These are phyloP conservation scores for Ustilago esculenta DNA, from an alignment of 1,284 basidiomycete species.

Conservation along the genomic window DNA sequence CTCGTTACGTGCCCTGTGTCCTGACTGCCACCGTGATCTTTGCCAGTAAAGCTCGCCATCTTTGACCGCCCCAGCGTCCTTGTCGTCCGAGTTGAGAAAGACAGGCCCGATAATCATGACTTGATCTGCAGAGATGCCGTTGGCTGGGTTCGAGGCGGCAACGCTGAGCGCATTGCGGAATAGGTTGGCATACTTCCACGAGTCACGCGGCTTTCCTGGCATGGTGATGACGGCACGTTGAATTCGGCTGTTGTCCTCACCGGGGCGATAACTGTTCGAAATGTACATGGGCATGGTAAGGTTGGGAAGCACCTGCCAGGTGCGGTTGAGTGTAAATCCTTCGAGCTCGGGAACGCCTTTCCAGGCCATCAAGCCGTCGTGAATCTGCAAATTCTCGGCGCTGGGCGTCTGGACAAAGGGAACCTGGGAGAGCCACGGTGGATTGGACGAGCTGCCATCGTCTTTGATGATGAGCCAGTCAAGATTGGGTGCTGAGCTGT, in stretches of 20 bases:
- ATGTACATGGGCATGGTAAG: slow-evolving; percentile 55
- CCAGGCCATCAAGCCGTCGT: slow-evolving; percentile 35
- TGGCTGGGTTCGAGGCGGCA: slow-evolving; percentile 35
- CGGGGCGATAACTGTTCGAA: slow-evolving; percentile 33
- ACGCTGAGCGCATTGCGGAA: slow-evolving; percentile 49
- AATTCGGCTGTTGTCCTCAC: slow-evolving; percentile 38
- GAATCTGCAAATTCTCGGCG: slow-evolving; percentile 4
- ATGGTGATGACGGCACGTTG: slow-evolving; percentile 56
- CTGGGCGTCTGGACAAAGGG: slow-evolving; percentile 35
- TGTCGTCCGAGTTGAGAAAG: slow-evolving; percentile 54
- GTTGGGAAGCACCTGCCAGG: slow-evolving; percentile 29
- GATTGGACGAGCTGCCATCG: slow-evolving; percentile 30
- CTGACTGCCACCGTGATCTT: slow-evolving; percentile 59
- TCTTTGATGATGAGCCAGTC: slow-evolving; percentile 45
- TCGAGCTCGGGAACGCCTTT: slow-evolving; percentile 35
- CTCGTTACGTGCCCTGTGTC: slow-evolving; percentile 46
- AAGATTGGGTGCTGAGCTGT: slow-evolving; percentile 13
- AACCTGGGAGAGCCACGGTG: slow-evolving; percentile 29
- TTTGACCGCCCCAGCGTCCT: slow-evolving; percentile 41
- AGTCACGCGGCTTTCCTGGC: slow-evolving; percentile 61
- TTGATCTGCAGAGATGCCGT: slow-evolving; percentile 28
- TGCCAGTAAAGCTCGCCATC: slow-evolving; percentile 47
- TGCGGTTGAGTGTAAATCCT: slow-evolving; percentile 55
- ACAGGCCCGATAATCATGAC: slow-evolving; percentile 54
- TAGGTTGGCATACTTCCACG: slow-evolving; percentile 63